phyloP scores from a whole-genome alignment of 352 stramenopile species.

The Globisporangium spiculum region DNA sequence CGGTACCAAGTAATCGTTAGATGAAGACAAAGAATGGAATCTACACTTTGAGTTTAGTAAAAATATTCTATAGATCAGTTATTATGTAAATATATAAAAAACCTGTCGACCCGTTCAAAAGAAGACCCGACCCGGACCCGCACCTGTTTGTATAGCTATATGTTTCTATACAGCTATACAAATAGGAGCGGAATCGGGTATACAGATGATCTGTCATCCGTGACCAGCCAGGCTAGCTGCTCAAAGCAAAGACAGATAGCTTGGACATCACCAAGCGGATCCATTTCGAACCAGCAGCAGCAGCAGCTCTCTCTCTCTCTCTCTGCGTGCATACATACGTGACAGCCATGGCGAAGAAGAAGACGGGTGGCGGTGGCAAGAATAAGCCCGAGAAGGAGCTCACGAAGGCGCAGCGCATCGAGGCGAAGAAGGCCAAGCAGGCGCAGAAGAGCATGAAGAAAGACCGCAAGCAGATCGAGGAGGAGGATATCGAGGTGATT shows the following conservation, averaged over 20 bases:
- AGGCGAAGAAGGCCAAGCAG: slow-evolving; percentile 86
- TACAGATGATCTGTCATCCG: neutral
- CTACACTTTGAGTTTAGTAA: accelerated
- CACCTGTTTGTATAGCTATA: neutral
- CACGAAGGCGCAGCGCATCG: slow-evolving; percentile 68
- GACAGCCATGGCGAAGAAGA: slow-evolving; percentile 65
- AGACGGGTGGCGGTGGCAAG: slow-evolving; percentile 35
- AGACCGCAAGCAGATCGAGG: slow-evolving; percentile 69
- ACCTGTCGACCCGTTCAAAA: neutral
- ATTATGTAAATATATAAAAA: neutral
- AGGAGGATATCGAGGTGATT: slow-evolving; percentile 82
- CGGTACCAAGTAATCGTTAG: neutral
- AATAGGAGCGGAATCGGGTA: no score
- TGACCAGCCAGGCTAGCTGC: neutral
- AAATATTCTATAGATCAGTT: neutral
- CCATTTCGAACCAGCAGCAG: neutral
- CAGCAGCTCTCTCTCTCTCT: neutral
- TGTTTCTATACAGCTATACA: no score
- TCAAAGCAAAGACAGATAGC: neutral
- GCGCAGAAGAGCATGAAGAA: slow-evolving; percentile 71
- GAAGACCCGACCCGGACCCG: neutral
- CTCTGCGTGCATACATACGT: neutral
- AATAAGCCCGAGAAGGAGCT: slow-evolving; percentile 64
- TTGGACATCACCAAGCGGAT: neutral
- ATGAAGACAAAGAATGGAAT: neutral